Conservation (phyloP, 73 alveolate genomes). For the Paramecium tetraurelia region DNA sequence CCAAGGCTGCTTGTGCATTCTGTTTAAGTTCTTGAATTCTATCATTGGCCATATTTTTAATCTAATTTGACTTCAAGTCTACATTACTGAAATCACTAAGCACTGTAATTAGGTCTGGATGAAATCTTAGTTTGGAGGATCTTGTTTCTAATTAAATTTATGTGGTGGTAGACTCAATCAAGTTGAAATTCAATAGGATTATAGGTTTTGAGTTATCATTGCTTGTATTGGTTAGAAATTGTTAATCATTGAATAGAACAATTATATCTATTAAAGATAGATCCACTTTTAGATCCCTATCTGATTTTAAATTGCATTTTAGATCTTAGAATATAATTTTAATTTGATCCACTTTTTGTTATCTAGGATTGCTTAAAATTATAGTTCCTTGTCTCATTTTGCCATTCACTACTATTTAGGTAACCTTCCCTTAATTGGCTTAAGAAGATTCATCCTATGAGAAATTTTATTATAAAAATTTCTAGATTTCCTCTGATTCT, state of each 20-base stretch:
- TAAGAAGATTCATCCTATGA: neutral
- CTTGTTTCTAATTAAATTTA: neutral
- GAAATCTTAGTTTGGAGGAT: neutral
- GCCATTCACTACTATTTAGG: neutral
- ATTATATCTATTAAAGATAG: neutral
- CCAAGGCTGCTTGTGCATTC: neutral
- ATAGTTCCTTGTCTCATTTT: neutral
- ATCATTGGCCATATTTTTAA: constrained; percentile 2
- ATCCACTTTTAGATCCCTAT: neutral
- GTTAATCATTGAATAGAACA: neutral
- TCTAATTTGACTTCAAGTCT: neutral
- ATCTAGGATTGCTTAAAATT: neutral
- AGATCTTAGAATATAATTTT: neutral
- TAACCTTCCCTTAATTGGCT: neutral
- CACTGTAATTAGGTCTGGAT: constrained; percentile 25
- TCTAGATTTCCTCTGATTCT: neutral
- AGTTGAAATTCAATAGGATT: neutral
- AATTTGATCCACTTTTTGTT: neutral
- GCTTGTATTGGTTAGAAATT: neutral
- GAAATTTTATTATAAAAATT: neutral
- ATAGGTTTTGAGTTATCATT: neutral
- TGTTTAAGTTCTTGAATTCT: neutral
- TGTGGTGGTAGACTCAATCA: neutral
- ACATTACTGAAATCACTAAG: neutral
- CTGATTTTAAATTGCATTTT: neutral